These are phyloP conservation scores for Keithomyces neogunnii DNA, from an alignment of 2,329 filamentous ascomycete species.

Conservation along the genomic window DNA sequence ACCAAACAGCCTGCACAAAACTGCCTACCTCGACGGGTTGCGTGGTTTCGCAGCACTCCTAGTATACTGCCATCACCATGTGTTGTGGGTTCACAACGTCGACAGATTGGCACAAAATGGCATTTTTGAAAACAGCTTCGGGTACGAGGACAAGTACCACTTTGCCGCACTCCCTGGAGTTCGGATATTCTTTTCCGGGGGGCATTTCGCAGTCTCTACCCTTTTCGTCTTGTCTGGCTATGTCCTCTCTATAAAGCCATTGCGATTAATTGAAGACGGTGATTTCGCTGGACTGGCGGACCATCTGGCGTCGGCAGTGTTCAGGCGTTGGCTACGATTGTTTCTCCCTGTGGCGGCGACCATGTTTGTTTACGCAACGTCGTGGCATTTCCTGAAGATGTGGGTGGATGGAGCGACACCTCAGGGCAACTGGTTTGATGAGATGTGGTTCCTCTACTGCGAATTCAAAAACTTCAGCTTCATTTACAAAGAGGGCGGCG, in stretches of 20 bases:
- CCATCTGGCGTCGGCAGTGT: conserved; percentile 36
- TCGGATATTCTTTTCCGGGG: conserved; percentile 51
- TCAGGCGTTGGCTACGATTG: conserved; percentile 40
- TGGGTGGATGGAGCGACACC: conserved; percentile 29
- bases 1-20: conserved; percentile 31
- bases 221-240: conserved; percentile 54
- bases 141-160: conserved; percentile 38
- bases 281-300: conserved; percentile 33
- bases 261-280: conserved; percentile 36
- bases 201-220: conserved; percentile 49
- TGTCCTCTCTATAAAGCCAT: conserved; percentile 41
- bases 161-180: conserved; percentile 47
- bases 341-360: conserved; percentile 45
- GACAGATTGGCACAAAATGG: conserved; percentile 13
- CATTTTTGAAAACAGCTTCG: conserved; percentile 45
- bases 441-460: conserved; percentile 39
- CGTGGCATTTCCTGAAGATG: conserved; percentile 44
- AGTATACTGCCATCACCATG: conserved; percentile 56
- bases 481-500: conserved; percentile 49
- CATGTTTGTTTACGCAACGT: conserved; percentile 40
- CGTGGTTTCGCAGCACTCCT: conserved; percentile 59
- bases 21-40: conserved; percentile 54
- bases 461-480: conserved; percentile 65
- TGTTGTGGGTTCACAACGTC: conserved; percentile 45
- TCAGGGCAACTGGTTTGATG: conserved; percentile 33